A percentile compares a stretch with the other conserved stretches of the same genome.
Conservation (phyloP, 352 stramenopile species). For the Globisporangium carolinianum region DNA sequence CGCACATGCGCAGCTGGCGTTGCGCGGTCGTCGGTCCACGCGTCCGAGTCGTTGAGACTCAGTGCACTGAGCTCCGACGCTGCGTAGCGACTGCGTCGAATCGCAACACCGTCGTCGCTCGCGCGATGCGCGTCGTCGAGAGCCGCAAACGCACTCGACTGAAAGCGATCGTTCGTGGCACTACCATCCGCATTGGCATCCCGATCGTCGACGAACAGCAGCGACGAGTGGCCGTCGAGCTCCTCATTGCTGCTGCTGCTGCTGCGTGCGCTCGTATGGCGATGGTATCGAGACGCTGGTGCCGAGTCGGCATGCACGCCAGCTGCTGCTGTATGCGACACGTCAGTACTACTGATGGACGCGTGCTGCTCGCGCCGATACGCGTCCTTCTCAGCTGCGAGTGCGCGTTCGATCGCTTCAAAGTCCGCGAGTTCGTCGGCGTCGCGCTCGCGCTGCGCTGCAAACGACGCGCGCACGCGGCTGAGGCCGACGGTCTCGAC, state of each 20-base stretch:
- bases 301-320: no score
- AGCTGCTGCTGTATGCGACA: no score
- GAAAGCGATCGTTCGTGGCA: no score
- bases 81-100: conserved; percentile 2
- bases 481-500: conserved; percentile 58
- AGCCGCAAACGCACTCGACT: no score
- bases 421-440: conserved; percentile 74
- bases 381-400: conserved; percentile 52
- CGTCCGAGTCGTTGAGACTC: conserved; percentile 75
- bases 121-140: conserved; percentile 4
- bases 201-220: conserved; percentile 30
- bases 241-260: conserved; percentile 24
- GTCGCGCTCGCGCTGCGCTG: conserved; percentile 45
- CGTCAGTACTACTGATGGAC: no score
- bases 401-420: conserved; percentile 62
- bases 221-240: conserved; percentile 29
- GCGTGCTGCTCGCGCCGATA: conserved; percentile 41
- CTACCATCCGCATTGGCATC: neutral
- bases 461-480: conserved; percentile 42
- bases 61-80: conserved; percentile 61
- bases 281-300: neutral
- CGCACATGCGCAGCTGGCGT: no score
- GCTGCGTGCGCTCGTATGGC: neutral
- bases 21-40: conserved; percentile 44
- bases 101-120: conserved; percentile 15